These are phyloP conservation scores for Thelephora terrestris DNA, from an alignment of 1,284 basidiomycete genomes.

Conservation along the genomic window DNA sequence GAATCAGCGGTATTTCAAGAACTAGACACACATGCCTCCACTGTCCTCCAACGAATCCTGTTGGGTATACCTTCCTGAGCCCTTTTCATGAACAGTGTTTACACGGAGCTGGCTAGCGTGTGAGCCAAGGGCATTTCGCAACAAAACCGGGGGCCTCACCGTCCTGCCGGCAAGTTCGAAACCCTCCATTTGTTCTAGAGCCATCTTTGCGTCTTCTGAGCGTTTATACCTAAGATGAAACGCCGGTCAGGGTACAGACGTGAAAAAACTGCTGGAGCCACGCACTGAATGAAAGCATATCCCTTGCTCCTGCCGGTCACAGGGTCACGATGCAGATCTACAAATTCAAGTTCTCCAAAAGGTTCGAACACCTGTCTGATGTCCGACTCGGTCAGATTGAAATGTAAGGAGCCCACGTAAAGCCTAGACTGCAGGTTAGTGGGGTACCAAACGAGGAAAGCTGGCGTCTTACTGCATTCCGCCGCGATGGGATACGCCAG, in stretches of 20 bases:
- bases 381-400: constrained; percentile 92
- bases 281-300: constrained; percentile 94
- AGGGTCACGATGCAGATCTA: constrained; percentile 93
- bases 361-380: constrained; percentile 98
- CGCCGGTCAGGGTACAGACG: not conserved
- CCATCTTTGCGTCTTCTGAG: constrained; percentile 88
- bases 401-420: constrained; percentile 94
- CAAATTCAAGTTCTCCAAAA: constrained; percentile 95
- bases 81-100: constrained; percentile 86
- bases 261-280: constrained; percentile 8
- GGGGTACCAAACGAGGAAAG: constrained; percentile 4
- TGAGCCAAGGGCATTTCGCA: constrained; percentile 6
- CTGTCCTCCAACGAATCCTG: constrained; percentile 77
- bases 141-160: constrained; percentile 37
- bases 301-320: constrained; percentile 94
- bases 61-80: constrained; percentile 60
- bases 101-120: constrained; percentile 58
- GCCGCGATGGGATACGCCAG: constrained; percentile 65
- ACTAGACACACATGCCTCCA: constrained; percentile 43
- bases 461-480: constrained; percentile 59
- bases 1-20: not conserved
- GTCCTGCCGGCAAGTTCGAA: constrained; percentile 94
- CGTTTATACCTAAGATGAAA: constrained; percentile 62
- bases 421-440: constrained; percentile 40
- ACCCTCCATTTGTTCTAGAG: constrained; percentile 95